These are phyloP conservation scores for Alternaria sp. DNA, from an alignment of 2,329 filamentous ascomycete species.

Conservation along the genomic window DNA sequence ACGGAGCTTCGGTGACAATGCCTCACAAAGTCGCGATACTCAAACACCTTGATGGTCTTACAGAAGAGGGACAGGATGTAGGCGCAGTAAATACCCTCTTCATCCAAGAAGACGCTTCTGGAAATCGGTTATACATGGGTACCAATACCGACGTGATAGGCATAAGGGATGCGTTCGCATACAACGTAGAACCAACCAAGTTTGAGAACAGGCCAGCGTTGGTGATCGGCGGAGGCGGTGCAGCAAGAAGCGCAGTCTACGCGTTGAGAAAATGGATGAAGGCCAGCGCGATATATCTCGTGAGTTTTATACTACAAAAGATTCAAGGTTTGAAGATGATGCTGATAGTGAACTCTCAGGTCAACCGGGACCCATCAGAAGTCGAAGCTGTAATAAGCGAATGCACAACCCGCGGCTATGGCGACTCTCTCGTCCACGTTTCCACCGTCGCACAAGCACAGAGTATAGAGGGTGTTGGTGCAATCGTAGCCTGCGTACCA, in stretches of 20 bases:
- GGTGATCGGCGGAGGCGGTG: slow-evolving; percentile 80
- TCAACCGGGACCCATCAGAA: slow-evolving; percentile 75
- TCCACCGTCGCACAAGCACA: slow-evolving; percentile 67
- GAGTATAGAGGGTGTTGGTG: slow-evolving; percentile 66
- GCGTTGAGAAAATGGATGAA: slow-evolving; percentile 74
- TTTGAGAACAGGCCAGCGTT: slow-evolving; percentile 71
- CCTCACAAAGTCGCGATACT: slow-evolving; percentile 83
- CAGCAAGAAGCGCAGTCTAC: slow-evolving; percentile 80
- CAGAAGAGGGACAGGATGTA: slow-evolving; percentile 74
- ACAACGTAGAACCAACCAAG: slow-evolving; percentile 55
- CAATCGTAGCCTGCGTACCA: slow-evolving; percentile 77
- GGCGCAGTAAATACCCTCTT: slow-evolving; percentile 85
- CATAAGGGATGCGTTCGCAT: slow-evolving; percentile 73
- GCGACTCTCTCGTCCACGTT: slow-evolving; percentile 68
- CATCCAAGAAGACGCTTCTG: slow-evolving; percentile 60
- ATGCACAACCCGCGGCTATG: slow-evolving; percentile 67
- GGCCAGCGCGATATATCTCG: slow-evolving; percentile 74
- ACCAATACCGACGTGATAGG: slow-evolving; percentile 85
- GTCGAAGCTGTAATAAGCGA: slow-evolving; percentile 72
- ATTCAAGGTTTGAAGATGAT: background rate
- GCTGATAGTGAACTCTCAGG: slow-evolving; percentile 6
- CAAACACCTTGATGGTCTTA: slow-evolving; percentile 74
- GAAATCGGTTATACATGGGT: slow-evolving; percentile 67
- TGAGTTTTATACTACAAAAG: background rate
- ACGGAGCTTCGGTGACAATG: slow-evolving; percentile 80